Evolutionary conservation across 208 protist species (phyloP), one percentile per base, ranked within the genome.

Genomic region (Trypanosoma rangeli): DNA sequence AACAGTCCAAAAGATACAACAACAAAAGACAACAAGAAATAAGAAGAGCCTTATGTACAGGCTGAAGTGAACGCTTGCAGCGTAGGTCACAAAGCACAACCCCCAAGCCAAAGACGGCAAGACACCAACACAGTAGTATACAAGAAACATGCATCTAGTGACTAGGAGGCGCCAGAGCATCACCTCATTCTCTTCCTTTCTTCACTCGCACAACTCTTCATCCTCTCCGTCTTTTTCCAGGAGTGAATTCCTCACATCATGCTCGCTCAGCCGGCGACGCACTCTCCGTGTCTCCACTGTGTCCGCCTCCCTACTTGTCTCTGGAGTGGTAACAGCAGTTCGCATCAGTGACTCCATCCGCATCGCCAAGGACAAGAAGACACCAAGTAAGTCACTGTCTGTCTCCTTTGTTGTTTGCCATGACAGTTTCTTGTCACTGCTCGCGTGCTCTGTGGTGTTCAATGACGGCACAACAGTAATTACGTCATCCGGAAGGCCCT

Each of bases 281-380:
- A 66, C 46, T 13, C 24, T 39, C 13, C 46, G 37, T 15, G 10
- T 42, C n/a, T 58, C 54, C 10, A 39, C 46, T 26, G 8, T 13
- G 31, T 58, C 12, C 20, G 9, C 42, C 15, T 52, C 53, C 20
- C 49, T 24, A 9, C 31, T 37, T 37, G 22, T 24, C 3, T 16
- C n/a, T 24, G 8, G 22, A 42, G 37, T 29, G 24, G 35, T 56
- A 56, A 64, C 60, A 50, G 50, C 20, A 35, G 18, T 62, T 12
- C 13, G 20, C 22, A 56, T 63, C 22, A 68, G 54, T 18, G 62
- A 53, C 59, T 74, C 53, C 54, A 74, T 57, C 26, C 33, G 60
- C 24, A n/a, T 20, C 8, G 59, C 62, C 5, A 74, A 42, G 24
- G 53, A 56, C 16, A 46, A 53, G 29, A 74, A 74, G 10, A 57